A percentile compares a stretch with the other conserved stretches of the same genome.
These are phyloP conservation scores for Coffea eugenioides DNA, from an alignment of 257 asterid species.

Conservation along the genomic window DNA sequence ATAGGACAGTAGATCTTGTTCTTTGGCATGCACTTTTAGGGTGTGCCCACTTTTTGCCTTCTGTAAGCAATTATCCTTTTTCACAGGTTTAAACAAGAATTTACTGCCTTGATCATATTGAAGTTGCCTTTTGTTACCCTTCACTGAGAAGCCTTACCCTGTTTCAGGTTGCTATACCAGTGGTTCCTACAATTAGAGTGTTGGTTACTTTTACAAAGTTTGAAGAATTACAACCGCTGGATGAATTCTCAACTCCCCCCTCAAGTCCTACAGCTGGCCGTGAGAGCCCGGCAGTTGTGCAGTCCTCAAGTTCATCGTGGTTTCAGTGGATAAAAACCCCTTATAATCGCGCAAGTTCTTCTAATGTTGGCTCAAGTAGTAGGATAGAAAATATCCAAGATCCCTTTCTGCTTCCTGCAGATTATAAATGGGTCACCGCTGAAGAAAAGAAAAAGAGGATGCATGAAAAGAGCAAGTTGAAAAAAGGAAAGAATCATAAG, in stretches of 20 bases:
- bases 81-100: not conserved
- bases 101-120: not conserved
- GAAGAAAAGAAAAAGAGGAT: slow-evolving; percentile 88
- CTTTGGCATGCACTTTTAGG: not conserved
- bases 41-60: not conserved
- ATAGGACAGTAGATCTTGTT: not conserved
- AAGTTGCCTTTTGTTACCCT: not conserved
- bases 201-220: slow-evolving; percentile 89
- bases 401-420: slow-evolving; percentile 74
- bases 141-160: slow-evolving; percentile 9
- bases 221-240: slow-evolving; percentile 81
- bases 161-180: slow-evolving; percentile 88
- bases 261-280: slow-evolving; percentile 62
- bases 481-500: slow-evolving; percentile 63
- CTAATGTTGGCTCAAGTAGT: slow-evolving; percentile 49
- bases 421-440: slow-evolving; percentile 74
- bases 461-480: slow-evolving; percentile 77
- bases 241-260: slow-evolving; percentile 90
- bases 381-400: slow-evolving; percentile 69
- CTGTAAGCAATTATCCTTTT: not conserved
- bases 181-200: slow-evolving; percentile 86
- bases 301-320: slow-evolving; percentile 75
- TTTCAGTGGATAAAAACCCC: slow-evolving; percentile 94
- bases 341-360: slow-evolving; percentile 56
- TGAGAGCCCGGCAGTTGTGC: slow-evolving; percentile 52